phyloP scores from a whole-genome alignment of 805 yeast species.

The Naumovozyma baii region DNA sequence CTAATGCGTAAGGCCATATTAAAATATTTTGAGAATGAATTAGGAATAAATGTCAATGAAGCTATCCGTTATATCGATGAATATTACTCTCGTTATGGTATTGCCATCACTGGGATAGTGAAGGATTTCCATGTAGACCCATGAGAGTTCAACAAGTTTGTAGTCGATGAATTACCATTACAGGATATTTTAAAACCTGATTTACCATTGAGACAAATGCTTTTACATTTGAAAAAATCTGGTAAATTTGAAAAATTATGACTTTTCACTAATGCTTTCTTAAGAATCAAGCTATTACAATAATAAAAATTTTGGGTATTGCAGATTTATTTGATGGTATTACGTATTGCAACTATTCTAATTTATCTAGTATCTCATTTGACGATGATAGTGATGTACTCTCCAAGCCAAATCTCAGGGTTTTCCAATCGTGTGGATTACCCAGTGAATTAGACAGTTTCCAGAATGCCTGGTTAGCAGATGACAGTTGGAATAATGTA shows the following conservation, averaged over 20 bases:
- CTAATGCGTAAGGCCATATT: conserved; percentile 79
- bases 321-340: conserved; percentile 89
- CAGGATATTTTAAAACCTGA: conserved; percentile 60
- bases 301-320: conserved; percentile 64
- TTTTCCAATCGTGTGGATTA: conserved; percentile 51
- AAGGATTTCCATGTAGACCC: conserved; percentile 62
- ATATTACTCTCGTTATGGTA: conserved; percentile 77
- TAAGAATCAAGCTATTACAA: conserved; percentile 76
- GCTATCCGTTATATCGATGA: conserved; percentile 59
- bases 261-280: conserved; percentile 92
- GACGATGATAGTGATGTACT: conserved; percentile 45
- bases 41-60: conserved; percentile 52
- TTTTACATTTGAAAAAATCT: conserved; percentile 32
- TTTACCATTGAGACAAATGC: conserved; percentile 39
- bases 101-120: conserved; percentile 80
- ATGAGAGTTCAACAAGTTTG: conserved; percentile 70
- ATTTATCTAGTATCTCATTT: conserved; percentile 15
- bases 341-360: conserved; percentile 73
- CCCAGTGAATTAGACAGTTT: conserved; percentile 41
- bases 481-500: conserved; percentile 75
- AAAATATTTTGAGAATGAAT: conserved; percentile 55
- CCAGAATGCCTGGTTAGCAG: conserved; percentile 59
- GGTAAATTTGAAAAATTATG: conserved; percentile 62
- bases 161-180: conserved; percentile 83
- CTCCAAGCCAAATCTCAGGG: conserved; percentile 77